A percentile compares a stretch with the other conserved stretches of the same genome.
These are phyloP conservation scores for Scedosporium minutisporum DNA, from an alignment of 2,329 filamentous ascomycete species.

Conservation along the genomic window DNA sequence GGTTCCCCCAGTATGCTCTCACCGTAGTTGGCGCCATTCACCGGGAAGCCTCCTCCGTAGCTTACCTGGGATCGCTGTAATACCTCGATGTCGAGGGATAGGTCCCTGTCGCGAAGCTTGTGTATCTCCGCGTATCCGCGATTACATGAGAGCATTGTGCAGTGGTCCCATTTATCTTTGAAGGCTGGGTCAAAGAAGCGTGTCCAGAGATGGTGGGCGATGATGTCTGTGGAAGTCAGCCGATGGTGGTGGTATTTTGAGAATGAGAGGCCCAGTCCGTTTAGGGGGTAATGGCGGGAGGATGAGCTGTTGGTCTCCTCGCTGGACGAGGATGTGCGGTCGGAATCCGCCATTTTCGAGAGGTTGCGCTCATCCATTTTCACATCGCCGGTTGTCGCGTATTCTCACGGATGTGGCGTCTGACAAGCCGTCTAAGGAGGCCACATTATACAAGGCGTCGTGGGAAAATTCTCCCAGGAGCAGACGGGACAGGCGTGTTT, in stretches of 20 bases:
- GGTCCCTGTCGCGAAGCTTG: background rate
- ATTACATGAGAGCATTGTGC: background rate
- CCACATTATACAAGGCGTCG: no score
- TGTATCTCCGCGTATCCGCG: background rate
- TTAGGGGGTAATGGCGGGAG: slow-evolving; percentile 7
- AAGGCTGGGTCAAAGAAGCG: background rate
- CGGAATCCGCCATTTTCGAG: background rate
- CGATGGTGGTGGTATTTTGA: slow-evolving; percentile 4
- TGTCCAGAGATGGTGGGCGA: slow-evolving; percentile 1
- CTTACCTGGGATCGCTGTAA: background rate
- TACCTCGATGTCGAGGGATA: background rate
- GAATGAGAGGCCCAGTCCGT: slow-evolving; percentile 7
- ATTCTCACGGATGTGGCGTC: no score
- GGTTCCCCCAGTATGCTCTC: no score
- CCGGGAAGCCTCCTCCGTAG: background rate
- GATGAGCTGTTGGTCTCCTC: no score
- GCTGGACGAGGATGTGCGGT: no score
- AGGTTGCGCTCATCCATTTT: no score
- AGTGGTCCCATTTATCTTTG: background rate
- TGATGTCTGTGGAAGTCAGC: background rate
- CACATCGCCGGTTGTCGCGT: no score
- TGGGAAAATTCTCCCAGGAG: no score
- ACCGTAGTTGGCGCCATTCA: background rate
- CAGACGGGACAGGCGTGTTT: no score
- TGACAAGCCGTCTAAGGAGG: no score